Conservation (phyloP, 441 rosid genomes). For the Populus hybrid region DNA sequence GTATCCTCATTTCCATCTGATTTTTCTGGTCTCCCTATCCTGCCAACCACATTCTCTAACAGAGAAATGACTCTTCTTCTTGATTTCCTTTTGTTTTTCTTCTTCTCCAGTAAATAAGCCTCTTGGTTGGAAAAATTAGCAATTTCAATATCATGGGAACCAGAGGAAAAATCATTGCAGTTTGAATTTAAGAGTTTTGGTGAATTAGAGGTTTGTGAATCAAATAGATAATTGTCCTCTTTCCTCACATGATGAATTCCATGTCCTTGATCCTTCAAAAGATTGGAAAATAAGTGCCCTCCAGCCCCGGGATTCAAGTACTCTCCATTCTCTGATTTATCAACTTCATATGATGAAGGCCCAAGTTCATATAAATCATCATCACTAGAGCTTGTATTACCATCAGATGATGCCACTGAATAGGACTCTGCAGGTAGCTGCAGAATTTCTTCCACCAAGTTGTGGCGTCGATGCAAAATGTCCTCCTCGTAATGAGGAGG, state of each 20-base stretch:
- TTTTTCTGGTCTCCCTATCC: constrained; percentile 21
- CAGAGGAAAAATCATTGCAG: constrained; percentile 26
- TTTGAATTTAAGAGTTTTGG: constrained; percentile 21
- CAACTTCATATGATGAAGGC: constrained; percentile 30
- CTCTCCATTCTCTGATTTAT: constrained; percentile 33
- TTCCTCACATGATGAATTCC: constrained; percentile 25
- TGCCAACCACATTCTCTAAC: constrained; percentile 27
- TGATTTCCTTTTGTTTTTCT: constrained; percentile 49
- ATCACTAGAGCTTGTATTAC: constrained; percentile 76
- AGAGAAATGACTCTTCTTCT: constrained; percentile 58
- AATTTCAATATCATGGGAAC: constrained; percentile 35
- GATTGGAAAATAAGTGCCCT: constrained; percentile 18
- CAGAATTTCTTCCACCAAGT: constrained; percentile 84
- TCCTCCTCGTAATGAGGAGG: constrained; percentile 88
- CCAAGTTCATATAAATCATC: constrained; percentile 47
- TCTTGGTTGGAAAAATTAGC: constrained; percentile 39
- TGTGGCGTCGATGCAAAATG: constrained; percentile 76
- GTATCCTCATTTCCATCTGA: constrained; percentile 25
- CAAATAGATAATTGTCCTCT: constrained; percentile 29
- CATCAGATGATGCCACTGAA: constrained; percentile 77
- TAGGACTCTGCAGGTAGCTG: constrained; percentile 87
- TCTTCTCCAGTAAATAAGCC: constrained; percentile 35
- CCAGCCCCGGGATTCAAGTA: constrained; percentile 18
- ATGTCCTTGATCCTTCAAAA: constrained; percentile 21
- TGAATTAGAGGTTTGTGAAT: constrained; percentile 33